Base-by-base conservation (phyloP, 352 stramenopile species). In the Globisporangium spiculum region DNA sequence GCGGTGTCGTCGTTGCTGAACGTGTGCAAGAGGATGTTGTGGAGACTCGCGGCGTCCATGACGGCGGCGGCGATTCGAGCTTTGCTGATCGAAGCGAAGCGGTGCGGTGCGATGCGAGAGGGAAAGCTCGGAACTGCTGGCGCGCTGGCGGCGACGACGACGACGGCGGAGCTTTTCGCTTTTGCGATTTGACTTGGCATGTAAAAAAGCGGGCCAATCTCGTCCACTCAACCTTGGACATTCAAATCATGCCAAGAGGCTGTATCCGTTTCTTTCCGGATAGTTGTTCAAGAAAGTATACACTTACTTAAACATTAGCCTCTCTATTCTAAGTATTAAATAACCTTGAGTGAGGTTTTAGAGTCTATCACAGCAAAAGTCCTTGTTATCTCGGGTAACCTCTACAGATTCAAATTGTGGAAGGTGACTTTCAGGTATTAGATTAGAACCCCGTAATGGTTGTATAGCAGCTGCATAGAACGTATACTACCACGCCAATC, bases 11-110 rank as follows among this genome's bases (percentile, higher is more conserved):
- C 85, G 26, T 82, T 87, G 80, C 83, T 93, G 79, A 94, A 93
- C 65, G 88, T 93, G 74, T 93, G 84, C 67, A 94, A 76, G 65
- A 96, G 75, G 75, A 94, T 92, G 78, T 96, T 96, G 79, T 96
- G 87, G 60, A 98, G 80, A 32, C 84, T 89, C 68, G 89, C 75
- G 58, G 89, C 89, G 88, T 98, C 90, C 80, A 98, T 97, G 61
- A 71, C 74, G 20, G 55, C 50, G 24, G 44, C 27, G 9, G 22
- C 22, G 16, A 41, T 34, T 46, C 12, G 38, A 9, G 14, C 50
- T 44, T n/a, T 30, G 36, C 38, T 32, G 36, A n/a, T 38, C 58
- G 57, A 48, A 38, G 30, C 8, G 32, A 30, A 52, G 44, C 44
- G 32, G n/a, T 24, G 44, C 44, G 44, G 44, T 26, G 27, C 4